Evolutionary conservation across 2,329 filamentous ascomycete species (phyloP), one percentile per base, ranked within the genome.

Genomic region (Exophiala lecanii-corni): DNA sequence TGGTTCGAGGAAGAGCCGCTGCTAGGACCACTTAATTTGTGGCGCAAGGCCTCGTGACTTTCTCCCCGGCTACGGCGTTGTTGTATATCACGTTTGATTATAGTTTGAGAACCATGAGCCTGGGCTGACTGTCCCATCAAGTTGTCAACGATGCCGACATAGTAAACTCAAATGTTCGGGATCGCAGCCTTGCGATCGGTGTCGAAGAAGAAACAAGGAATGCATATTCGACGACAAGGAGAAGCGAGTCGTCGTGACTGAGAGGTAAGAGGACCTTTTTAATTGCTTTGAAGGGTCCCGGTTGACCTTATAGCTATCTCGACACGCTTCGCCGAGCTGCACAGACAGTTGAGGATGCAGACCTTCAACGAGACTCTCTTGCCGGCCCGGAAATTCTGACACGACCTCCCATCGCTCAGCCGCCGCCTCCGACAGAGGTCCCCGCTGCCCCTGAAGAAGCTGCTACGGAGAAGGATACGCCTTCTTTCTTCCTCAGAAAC

Each of bases 131-230:
- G n/a, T n/a, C n/a, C n/a, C n/a, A 17, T 35, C 13, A 17, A 35
- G 33, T 6, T 35, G 33, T 20, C 33, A 35, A 19, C 33, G 33
- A 35, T 35, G 33, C 18, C 33, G 33, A 9, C 33, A 35, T n/a
- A 35, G 69, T 39, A 71, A 72, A 51, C 68, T 71, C 49, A 69
- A 66, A 53, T 71, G 68, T 48, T 66, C 66, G 12, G 68, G 68
- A 9, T 55, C 57, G 4, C 58, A 64, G 46, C 68, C 68, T 12
- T 72, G 69, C 54, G 62, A 66, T 36, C 60, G 60, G 10, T 72
- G 69, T 53, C 64, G 54, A 31, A 69, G 67, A 45, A 61, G 68
- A 19, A 66, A 64, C 13, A 55, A 68, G 10, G 47, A 58, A 2
- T 71, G 69, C 41, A 58, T 59, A 5, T 71, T 71, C 38, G 66